Conservation (phyloP, 2,329 filamentous ascomycete species). For the Ceratocystis lukuohia region DNA sequence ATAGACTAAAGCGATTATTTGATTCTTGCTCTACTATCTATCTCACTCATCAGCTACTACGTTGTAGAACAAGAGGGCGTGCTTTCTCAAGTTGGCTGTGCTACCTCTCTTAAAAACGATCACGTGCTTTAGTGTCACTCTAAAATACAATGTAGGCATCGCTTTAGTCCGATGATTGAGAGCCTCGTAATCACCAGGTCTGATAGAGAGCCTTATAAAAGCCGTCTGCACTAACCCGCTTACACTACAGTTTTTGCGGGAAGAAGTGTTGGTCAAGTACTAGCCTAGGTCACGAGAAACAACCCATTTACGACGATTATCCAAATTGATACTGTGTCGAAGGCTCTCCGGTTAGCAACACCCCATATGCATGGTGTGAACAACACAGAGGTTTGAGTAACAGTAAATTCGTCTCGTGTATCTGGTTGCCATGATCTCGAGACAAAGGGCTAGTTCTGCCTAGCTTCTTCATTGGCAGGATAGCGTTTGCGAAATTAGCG, state of each 20-base stretch:
- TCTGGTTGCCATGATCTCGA: neutral
- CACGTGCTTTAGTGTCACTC: neutral
- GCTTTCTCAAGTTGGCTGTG: neutral
- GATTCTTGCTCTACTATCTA: neutral
- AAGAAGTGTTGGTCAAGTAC: neutral
- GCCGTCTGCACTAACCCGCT: neutral
- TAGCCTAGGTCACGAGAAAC: neutral
- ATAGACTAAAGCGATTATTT: neutral
- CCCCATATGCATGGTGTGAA: conserved; percentile 1
- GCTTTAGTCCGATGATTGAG: conserved; percentile 51
- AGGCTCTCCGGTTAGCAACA: neutral
- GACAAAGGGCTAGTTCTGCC: neutral
- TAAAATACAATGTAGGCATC: conserved; percentile 42
- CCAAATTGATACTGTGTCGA: neutral
- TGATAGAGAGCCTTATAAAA: conserved; percentile 34
- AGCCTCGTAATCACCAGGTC: conserved; percentile 43
- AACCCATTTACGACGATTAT: neutral
- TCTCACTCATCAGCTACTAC: too few relatives aligned
- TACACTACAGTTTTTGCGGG: neutral
- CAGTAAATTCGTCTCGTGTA: neutral
- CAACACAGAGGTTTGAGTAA: neutral
- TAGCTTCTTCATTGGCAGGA: neutral
- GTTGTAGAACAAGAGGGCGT: neutral
- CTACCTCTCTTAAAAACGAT: neutral
- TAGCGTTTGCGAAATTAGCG: neutral